Percentiles rank a stretch among this genome's conserved stretches.
Conservation (phyloP, 495 filamentous ascomycete genomes). For the Hypoxylon rickii region DNA sequence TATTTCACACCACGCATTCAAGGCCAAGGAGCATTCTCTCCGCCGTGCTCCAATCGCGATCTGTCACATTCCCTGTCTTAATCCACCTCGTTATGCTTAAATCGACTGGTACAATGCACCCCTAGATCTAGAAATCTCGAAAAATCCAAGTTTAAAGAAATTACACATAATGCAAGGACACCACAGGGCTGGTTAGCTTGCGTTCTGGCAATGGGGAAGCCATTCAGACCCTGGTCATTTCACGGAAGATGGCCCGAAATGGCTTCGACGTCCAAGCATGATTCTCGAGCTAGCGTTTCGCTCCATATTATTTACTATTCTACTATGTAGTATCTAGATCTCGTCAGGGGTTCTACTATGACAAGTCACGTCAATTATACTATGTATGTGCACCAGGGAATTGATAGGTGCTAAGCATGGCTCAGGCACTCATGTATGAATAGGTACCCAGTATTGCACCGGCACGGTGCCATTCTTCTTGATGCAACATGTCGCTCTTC, state of each 20-base stretch:
- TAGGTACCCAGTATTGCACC: too few relatives aligned
- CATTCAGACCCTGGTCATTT: conserved; percentile 1
- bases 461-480: too few relatives aligned
- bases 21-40: conserved; percentile 3
- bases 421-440: too few relatives aligned
- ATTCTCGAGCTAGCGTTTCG: conserved; percentile 6
- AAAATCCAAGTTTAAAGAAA: conserved; percentile 22
- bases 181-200: not conserved
- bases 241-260: conserved; percentile 5
- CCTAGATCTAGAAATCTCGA: conserved; percentile 12
- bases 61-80: conserved; percentile 9
- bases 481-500: too few relatives aligned
- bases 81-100: conserved; percentile 9
- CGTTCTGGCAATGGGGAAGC: conserved; percentile 5
- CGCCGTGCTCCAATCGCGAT: not conserved
- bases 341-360: conserved; percentile 1
- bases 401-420: too few relatives aligned
- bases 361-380: not conserved
- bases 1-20: conserved; percentile 18
- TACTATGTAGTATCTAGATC: conserved; percentile 9
- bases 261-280: not conserved
- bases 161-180: conserved; percentile 17
- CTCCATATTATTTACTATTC: conserved; percentile 4
- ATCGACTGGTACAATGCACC: conserved; percentile 6
- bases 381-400: not conserved